Conservation (phyloP, 202 grass and related monocot genomes). For the Setaria viridis region DNA sequence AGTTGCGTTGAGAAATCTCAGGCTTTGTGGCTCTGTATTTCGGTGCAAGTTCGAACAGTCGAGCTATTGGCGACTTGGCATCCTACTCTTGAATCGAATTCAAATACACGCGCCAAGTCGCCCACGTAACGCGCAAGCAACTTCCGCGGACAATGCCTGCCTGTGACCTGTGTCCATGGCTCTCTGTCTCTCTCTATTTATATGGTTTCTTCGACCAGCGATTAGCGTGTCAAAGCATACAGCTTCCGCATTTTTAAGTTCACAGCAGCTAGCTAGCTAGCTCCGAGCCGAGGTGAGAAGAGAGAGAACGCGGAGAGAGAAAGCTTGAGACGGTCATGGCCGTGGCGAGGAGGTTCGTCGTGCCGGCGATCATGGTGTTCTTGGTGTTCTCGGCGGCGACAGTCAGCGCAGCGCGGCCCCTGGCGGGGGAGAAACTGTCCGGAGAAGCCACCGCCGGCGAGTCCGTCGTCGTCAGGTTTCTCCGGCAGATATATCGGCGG, state of each 20-base stretch:
- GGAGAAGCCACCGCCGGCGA: slow-evolving; percentile 32
- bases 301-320: neutral
- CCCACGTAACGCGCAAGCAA: slow-evolving; percentile 40
- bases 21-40: neutral
- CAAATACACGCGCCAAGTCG: slow-evolving; percentile 38
- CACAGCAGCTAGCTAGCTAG: neutral
- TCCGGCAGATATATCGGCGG: slow-evolving; percentile 25
- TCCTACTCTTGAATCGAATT: neutral
- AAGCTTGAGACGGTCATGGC: slow-evolving; percentile 26
- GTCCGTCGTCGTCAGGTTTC: slow-evolving; percentile 25
- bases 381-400: slow-evolving; percentile 38
- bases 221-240: neutral
- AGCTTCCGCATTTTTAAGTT: slow-evolving; percentile 8
- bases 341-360: slow-evolving; percentile 22
- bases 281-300: neutral
- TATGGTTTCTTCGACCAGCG: neutral
- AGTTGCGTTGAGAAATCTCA: neutral
- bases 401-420: slow-evolving; percentile 36
- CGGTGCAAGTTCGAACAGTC: slow-evolving; percentile 19
- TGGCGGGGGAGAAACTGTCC: neutral
- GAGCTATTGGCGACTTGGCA: neutral
- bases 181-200: slow-evolving; percentile 22
- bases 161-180: neutral
- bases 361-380: slow-evolving; percentile 37
- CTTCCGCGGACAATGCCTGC: slow-evolving; percentile 9